phyloP scores from a whole-genome alignment of 306 rosid species.

The Lathyrus aphaca region DNA sequence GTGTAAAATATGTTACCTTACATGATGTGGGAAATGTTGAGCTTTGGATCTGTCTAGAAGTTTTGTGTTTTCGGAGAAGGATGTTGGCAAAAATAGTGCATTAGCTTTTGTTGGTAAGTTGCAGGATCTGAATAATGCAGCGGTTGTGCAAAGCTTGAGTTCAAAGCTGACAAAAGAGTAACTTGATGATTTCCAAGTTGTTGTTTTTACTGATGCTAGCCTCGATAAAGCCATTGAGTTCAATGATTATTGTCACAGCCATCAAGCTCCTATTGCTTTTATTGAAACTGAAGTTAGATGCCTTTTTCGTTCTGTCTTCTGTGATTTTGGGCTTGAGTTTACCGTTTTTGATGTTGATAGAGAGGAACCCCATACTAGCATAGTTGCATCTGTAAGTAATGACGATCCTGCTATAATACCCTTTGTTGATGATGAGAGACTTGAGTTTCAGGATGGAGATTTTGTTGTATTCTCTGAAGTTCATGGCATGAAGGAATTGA shows the following conservation, averaged over 20 bases:
- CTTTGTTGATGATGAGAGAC: conserved; percentile 93
- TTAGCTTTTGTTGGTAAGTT: conserved; percentile 72
- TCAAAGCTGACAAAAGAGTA: conserved; percentile 62
- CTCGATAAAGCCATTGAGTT: conserved; percentile 76
- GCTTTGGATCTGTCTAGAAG: conserved; percentile 81
- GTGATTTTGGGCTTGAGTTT: conserved; percentile 94
- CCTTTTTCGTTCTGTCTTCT: conserved; percentile 87
- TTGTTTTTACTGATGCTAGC: conserved; percentile 74
- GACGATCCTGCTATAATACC: conserved; percentile 84
- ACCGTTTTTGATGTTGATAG: conserved; percentile 91
- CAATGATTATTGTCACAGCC: conserved; percentile 79
- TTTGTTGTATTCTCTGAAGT: conserved; percentile 89
- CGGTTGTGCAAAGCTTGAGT: conserved; percentile 62
- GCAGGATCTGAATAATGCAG: conserved; percentile 92
- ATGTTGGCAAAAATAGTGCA: conserved; percentile 86
- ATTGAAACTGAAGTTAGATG: conserved; percentile 94
- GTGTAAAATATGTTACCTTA: conserved; percentile 87
- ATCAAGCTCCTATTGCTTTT: conserved; percentile 87
- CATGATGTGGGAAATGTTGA: conserved; percentile 83
- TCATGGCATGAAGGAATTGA: conserved; percentile 87
- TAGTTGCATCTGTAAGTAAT: conserved; percentile 86
- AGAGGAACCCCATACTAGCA: conserved; percentile 87
- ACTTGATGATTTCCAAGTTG: conserved; percentile 83
- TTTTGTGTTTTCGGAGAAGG: conserved; percentile 72
- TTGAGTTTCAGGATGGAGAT: conserved; percentile 95